These are phyloP conservation scores for Pseudocercospora pini-densiflorae DNA, from an alignment of 2,329 filamentous ascomycete species.

Conservation along the genomic window DNA sequence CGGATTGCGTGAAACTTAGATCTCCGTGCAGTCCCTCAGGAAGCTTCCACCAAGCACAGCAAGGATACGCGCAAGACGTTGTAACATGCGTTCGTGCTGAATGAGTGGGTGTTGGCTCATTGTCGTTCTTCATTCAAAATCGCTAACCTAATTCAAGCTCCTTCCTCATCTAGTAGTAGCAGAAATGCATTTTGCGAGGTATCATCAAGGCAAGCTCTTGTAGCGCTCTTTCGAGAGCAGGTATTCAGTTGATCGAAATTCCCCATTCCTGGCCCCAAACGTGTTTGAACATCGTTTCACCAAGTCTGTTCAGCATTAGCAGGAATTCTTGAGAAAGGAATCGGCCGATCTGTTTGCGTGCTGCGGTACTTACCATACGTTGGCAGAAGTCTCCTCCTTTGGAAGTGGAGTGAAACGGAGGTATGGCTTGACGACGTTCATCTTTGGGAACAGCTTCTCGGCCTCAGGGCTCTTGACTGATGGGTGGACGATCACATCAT, in stretches of 20 bases:
- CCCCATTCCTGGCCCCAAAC: constrained; percentile 35
- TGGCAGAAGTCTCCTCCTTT: constrained; percentile 61
- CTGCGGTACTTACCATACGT: constrained; percentile 32
- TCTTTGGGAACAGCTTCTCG: constrained; percentile 62
- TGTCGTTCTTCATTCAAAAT: not conserved
- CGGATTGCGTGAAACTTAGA: constrained; percentile 1
- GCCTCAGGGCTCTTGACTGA: constrained; percentile 62
- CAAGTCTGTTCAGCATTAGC: not conserved
- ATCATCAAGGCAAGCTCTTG: constrained; percentile 6
- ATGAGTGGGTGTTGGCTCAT: not conserved
- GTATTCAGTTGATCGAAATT: constrained; percentile 2
- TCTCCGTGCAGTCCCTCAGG: not conserved
- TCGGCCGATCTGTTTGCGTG: not conserved
- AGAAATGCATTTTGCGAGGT: not conserved
- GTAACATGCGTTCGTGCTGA: not conserved
- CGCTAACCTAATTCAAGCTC: constrained; percentile 3
- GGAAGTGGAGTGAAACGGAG: constrained; percentile 63
- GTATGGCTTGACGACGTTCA: constrained; percentile 67
- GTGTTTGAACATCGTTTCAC: constrained; percentile 28
- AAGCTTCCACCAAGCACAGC: not conserved
- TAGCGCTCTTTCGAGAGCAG: not conserved
- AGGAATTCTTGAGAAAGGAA: not conserved
- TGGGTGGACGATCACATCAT: constrained; percentile 67
- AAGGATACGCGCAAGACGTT: not conserved
- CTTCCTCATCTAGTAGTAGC: not conserved